phyloP scores from a whole-genome alignment of 768 basidiomycete genomes.

The Kondoa subrosea region DNA sequence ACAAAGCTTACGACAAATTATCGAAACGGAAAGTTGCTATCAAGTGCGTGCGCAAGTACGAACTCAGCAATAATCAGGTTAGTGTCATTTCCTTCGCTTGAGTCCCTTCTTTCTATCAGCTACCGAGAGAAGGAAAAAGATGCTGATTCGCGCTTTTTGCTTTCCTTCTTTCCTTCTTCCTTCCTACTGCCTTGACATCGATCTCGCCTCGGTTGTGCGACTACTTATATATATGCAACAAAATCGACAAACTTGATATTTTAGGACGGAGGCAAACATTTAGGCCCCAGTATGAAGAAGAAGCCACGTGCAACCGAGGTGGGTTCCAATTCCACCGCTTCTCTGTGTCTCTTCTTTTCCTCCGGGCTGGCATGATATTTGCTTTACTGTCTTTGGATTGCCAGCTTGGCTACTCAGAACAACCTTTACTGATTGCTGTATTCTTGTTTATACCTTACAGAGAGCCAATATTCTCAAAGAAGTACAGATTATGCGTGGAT shows the following conservation, averaged over 20 bases:
- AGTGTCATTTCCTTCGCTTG: slow-evolving; percentile 32
- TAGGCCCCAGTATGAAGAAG: slow-evolving; percentile 27
- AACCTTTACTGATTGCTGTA: slow-evolving; percentile 13
- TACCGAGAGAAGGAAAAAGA: slow-evolving; percentile 1
- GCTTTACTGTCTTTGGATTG: not conserved
- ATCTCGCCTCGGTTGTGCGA: slow-evolving; percentile 24
- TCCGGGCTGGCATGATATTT: not conserved
- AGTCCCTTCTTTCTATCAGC: not conserved
- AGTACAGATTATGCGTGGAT: slow-evolving; percentile 98
- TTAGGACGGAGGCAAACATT: slow-evolving; percentile 25
- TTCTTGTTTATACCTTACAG: slow-evolving; percentile 38
- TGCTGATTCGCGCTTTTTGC: slow-evolving; percentile 17
- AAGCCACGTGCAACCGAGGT: slow-evolving; percentile 30
- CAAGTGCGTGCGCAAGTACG: slow-evolving; percentile 86
- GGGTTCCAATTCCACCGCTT: slow-evolving; percentile 18
- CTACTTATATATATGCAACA: slow-evolving; percentile 5
- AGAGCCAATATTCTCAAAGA: slow-evolving; percentile 98
- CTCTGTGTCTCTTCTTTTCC: slow-evolving; percentile 8
- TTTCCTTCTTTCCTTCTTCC: slow-evolving; percentile 26
- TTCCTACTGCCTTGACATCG: slow-evolving; percentile 25
- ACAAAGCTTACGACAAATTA: slow-evolving; percentile 62
- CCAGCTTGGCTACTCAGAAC: not conserved
- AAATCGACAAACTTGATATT: slow-evolving; percentile 7
- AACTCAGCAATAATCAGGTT: slow-evolving; percentile 80
- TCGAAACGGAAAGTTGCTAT: slow-evolving; percentile 50